Evolutionary conservation across 1,139 yeast species (phyloP).

Genomic region (Geotrichum citri-aurantii): DNA sequence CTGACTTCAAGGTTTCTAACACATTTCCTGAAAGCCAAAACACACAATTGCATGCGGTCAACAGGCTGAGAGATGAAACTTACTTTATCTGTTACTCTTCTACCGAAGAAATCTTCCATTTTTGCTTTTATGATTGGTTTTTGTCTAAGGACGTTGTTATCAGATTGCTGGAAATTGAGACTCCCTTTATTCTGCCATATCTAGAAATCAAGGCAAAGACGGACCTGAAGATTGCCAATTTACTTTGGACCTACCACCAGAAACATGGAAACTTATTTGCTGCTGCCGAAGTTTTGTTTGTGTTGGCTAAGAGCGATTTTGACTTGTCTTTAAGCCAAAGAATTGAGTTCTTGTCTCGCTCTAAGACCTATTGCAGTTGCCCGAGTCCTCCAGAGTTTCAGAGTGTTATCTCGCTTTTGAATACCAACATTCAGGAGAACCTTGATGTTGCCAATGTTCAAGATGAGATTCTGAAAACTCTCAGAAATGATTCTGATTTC

Average conservation of each 20-base stretch:
- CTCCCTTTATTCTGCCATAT: slow-evolving; percentile 74
- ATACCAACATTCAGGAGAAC: slow-evolving; percentile 67
- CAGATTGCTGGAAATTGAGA: slow-evolving; percentile 68
- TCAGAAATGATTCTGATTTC: slow-evolving; percentile 56
- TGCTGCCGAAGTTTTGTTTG: slow-evolving; percentile 77
- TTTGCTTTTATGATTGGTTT: slow-evolving; percentile 90
- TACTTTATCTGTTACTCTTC: slow-evolving; percentile 70
- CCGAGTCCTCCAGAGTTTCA: slow-evolving; percentile 72
- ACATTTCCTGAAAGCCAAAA: slow-evolving; percentile 29
- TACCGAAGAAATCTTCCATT: slow-evolving; percentile 79
- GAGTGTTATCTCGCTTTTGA: slow-evolving; percentile 53
- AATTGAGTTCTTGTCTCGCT: slow-evolving; percentile 84
- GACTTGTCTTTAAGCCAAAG: slow-evolving; percentile 63
- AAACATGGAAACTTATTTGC: slow-evolving; percentile 71
- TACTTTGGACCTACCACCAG: slow-evolving; percentile 86
- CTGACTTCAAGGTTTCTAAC: slow-evolving; percentile 36
- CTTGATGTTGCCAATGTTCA: slow-evolving; percentile 87
- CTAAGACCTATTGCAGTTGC: slow-evolving; percentile 88
- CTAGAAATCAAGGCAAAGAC: slow-evolving; percentile 65
- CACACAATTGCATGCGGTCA: slow-evolving; percentile 17
- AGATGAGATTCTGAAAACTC: slow-evolving; percentile 63
- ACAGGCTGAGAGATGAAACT: slow-evolving; percentile 61
- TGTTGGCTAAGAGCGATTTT: slow-evolving; percentile 70
- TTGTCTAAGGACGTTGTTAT: slow-evolving; percentile 72
- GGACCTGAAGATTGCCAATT: slow-evolving; percentile 67